Conservation (phyloP, 31 red algal genomes). For the Pterothamnion heteromorphum region DNA sequence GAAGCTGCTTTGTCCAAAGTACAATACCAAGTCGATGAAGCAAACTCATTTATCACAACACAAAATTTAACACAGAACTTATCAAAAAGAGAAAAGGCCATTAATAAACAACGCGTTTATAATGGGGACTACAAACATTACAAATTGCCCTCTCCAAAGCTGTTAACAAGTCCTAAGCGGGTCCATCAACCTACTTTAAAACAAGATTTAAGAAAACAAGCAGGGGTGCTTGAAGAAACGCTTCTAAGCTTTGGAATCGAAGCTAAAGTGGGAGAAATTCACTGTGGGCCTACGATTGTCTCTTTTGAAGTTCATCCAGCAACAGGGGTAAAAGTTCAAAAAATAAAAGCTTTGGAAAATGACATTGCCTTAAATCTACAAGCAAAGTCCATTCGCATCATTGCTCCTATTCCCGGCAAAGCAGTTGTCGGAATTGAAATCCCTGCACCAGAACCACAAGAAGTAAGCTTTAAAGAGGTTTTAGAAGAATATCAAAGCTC, state of each 20-base stretch:
- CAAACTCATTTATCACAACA: too few species aligned
- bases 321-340: conserved; percentile 8
- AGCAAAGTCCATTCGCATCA: not conserved
- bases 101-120: too few species aligned
- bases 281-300: conserved; percentile 14
- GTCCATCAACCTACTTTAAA: too few species aligned
- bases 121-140: too few species aligned
- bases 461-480: not conserved
- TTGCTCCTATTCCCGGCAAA: conserved; percentile 29
- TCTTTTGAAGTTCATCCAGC: conserved; percentile 34
- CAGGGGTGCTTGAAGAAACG: conserved; percentile 9
- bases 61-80: too few species aligned
- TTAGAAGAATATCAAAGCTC: not conserved
- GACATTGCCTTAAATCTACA: not conserved
- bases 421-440: not conserved
- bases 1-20: too few species aligned
- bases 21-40: too few species aligned
- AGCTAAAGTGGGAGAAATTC: not conserved
- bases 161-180: too few species aligned
- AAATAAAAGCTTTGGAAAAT: not conserved
- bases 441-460: not conserved
- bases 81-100: too few species aligned
- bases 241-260: conserved; percentile 26
- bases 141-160: too few species aligned
- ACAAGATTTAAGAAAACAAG: conserved; percentile 18